Base-by-base conservation (phyloP, 441 rosid genomes). In the Erysimum cheiri region DNA sequence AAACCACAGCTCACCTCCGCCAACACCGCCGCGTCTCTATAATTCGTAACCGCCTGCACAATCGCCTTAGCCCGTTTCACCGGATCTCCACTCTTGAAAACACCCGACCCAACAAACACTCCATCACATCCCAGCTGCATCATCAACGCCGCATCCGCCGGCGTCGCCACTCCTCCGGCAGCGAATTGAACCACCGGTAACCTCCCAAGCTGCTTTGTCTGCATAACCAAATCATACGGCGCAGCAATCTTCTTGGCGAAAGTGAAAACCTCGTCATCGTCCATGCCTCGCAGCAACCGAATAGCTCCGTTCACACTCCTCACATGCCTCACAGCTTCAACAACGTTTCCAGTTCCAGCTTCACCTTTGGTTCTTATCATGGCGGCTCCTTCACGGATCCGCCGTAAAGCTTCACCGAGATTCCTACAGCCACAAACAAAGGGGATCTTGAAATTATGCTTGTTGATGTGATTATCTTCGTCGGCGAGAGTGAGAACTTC, bases 121-220 rank as follows among this genome's bases (percentile, higher is more conserved):
- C 96, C 97, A 43, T 90, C 98, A 26, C 95, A 90, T 0, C 98
- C 97, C 59, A 92, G 59, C 77, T 92, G 96, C 96, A 92, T 92
- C 96, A 90, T 92, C 69, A 92, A 48, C 57, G 98, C 98, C 8
- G 98, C 98, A 3, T 92, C 98, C 0, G 95, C 95, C 3, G 95
- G 98, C 3, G 95, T 92, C 8, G 96, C 98, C 54, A 90, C 93
- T 4, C 98, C 96, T 0, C 98, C 96, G 0, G 98, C 96, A 1
- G 96, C 98, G 31, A 92, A 92, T 1, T 90, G 96, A 58, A 92
- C 96, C 60, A 92, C 98, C 10, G 95, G 98, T 15, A 92, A 68
- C 84, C 98, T 83, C 26, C 98, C 95, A 4, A 92, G 77, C 80
- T 90, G 89, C 78, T 92, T 90, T 7, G 96, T 92, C 89, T 90